Evolutionary conservation across 2,329 filamentous ascomycete genomes (phyloP), one percentile per base, ranked within the genome.

Genomic region (Magnaporthiopsis incrustans): DNA sequence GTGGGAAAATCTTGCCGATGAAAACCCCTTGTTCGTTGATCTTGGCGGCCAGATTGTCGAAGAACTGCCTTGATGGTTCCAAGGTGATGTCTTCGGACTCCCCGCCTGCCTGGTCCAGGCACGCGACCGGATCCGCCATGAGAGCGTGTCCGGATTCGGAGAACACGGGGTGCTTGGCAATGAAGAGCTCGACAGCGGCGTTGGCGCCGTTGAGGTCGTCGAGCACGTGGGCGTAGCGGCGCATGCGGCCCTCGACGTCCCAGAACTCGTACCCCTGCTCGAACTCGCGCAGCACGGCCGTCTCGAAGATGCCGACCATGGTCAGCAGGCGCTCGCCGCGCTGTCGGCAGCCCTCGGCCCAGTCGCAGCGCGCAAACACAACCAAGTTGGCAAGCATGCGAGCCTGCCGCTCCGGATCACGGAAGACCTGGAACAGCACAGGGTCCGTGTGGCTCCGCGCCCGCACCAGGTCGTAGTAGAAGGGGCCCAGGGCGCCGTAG

Each of bases 241-340:
- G 87, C 94, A 98, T 97, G 63, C 88, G 83, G 2, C 91, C 92
- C 68, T 96, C 90, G 63, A 96, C 87, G 73, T 99, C 94, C 78
- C 89, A 90, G 58, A 87, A 88, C 73, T 95, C 91, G 69, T 96
- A 96, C 4, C 92, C 95, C 71, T 95, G 90, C 75, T 96, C 90
- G 69, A 99, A 99, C 74, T 99, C 95, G 61, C 90, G 85, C 62
- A 97, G 78, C 4, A 96, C 93, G 4, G 93, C 92, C 64, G 89
- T 92, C 76, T 98, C 94, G 71, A 99, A 99, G 65, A 95, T 88
- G 53, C 83, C 83, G 68, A 89, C 85, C 83, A 96, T 92, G 30
- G 82, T 84, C 53, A 85, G 80, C 26, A 99, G 78, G 71, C 89
- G 90, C 67, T 89, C 86, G 70, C 90, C 85, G 58, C 94, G 81